Evolutionary conservation across 495 filamentous ascomycete species (phyloP).

Genomic region (Trichoderma erinaceum): DNA sequence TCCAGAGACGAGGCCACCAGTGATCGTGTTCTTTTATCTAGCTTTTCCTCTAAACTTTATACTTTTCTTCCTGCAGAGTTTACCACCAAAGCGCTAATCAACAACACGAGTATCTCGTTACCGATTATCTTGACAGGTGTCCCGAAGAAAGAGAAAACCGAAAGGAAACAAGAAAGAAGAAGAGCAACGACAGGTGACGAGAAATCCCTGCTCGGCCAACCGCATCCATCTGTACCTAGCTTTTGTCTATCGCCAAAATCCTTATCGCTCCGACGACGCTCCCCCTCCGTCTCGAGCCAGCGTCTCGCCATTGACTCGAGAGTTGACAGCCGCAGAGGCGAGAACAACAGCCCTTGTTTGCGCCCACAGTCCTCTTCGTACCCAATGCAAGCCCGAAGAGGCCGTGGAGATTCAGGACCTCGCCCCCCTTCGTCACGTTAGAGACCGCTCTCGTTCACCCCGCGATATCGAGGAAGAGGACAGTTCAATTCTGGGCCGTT

Average conservation of each 20-base stretch:
- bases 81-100: not conserved
- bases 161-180: not conserved
- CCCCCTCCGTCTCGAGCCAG: not conserved
- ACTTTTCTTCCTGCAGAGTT: not conserved
- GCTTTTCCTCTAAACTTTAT: not conserved
- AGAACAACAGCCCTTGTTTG: not conserved
- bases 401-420: slow-evolving; percentile 9
- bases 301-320: not conserved
- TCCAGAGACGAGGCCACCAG: not conserved
- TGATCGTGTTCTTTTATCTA: slow-evolving; percentile 9
- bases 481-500: not conserved
- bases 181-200: not conserved
- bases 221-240: not conserved
- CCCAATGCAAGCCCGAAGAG: slow-evolving; percentile 7
- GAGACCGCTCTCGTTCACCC: not conserved
- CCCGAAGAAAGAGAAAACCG: not conserved
- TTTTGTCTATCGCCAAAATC: not conserved
- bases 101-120: not conserved
- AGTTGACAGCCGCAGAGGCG: not conserved
- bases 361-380: not conserved
- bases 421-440: slow-evolving; percentile 11
- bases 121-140: not conserved
- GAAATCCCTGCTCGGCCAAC: not conserved
- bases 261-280: not conserved
- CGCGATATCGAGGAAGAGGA: not conserved